Base-by-base conservation (phyloP, 768 basidiomycete genomes). In the Pisolithus microcarpus region DNA sequence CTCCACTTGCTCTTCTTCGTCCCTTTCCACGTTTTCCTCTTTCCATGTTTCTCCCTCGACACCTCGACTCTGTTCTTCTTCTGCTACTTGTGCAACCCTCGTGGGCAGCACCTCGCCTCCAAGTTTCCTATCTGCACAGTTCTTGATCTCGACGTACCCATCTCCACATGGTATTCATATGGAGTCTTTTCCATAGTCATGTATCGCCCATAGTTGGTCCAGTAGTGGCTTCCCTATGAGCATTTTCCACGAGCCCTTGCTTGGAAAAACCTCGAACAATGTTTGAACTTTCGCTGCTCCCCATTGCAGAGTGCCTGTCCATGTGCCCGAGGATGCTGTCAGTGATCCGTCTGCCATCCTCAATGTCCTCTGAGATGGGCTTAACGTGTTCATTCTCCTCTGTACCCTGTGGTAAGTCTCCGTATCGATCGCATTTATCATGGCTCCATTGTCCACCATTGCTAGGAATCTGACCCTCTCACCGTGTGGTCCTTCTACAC, bases 231-330 rank as follows among this genome's bases (percentile, higher is more conserved):
- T 61, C 7, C 53, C 57, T 6, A 58, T 48, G 23, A 58, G 49
- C 44, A 57, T 43, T 13, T 38, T 13, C 61, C 58, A 60, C 9
- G 36, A 49, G 4, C 54, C 58, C 16, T 53, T 50, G 34, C 60
- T 62, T 5, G 56, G 48, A 42, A 66, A 64, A 0, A 66, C 56
- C 45, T 67, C 60, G 19, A 67, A 61, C 4, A 40, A 19, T 13
- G 38, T 49, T 1, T 31, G 4, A 2, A 7, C 18, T 2, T 39
- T 9, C 2, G 58, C 52, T 0, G 45, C 48, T 2, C 48, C 56
- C n/a, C 66, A 40, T 4, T 31, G 21, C 0, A 69, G n/a, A n/a
- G n/a, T n/a, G n/a, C n/a, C 28, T 30, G 28, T 30, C 28, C 28
- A 30, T 30, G 19, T 47, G 1, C 54, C 54, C 16, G 26, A 3